Evolutionary conservation across 2,329 filamentous ascomycete genomes (phyloP), one percentile per base, ranked within the genome.

Genomic region (Colletotrichum brevisporum): DNA sequence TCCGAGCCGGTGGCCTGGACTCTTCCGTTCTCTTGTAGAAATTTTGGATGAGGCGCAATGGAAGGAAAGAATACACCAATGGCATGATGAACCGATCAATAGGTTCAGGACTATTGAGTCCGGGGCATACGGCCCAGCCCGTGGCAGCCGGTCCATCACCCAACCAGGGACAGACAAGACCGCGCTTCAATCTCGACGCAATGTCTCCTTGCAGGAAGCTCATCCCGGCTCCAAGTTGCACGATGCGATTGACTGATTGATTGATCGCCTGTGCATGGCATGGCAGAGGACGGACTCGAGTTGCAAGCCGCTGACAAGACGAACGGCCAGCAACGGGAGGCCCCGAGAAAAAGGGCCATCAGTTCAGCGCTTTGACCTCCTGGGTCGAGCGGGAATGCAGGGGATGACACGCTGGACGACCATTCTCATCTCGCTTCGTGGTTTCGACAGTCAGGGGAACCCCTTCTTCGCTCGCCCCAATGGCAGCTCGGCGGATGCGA

Each of bases 341-440:
- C 47, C 54, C 65, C 60, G 65, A 52, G 41, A 10, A 10, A 36
- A 36, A 36, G n/a, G 57, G 16, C 45, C 56, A 18, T 45, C 31
- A 43, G 36, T 6, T 24, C 39, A 39, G 41, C 48, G 65, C 60
- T 68, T 64, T 68, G 65, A 36, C 60, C 61, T 39, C 55, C n/a
- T 48, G 18, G 26, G 54, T 48, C 65, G 16, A 53, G 60, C 48
- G 27, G 41, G 47, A 64, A 21, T 58, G 54, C 53, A 39, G 60
- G 47, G 65, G 53, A 53, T 48, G 47, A 54, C n/a, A 58, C 54
- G 16, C 60, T 57, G 47, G 31, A n/a, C 15, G n/a, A 36, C 60
- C 45, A 64, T 63, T 58, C 31, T 68, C 53, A 68, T 64, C 65
- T 59, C 60, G 54, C 65, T 58, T 52, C 53, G 21, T 48, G 65